Base-by-base conservation (phyloP, 352 stramenopile species). In the Pythium dissotocum region DNA sequence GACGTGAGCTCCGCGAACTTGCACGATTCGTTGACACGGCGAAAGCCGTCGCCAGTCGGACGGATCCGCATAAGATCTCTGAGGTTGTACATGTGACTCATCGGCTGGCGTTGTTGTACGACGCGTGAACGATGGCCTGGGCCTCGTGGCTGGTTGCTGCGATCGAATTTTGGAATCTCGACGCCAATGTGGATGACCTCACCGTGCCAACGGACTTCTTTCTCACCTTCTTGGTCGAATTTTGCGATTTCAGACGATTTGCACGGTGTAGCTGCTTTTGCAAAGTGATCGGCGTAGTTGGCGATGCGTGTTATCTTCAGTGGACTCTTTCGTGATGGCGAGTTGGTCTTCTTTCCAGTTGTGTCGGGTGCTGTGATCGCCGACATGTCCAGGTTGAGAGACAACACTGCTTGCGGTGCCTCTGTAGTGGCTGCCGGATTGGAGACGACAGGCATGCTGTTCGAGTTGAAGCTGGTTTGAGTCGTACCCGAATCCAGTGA, bases 21-120 rank as follows among this genome's bases (percentile, higher is more conserved):
- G 42, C 76, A 85, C 8, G 51, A 76, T 1, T 59, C 57, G 60
- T 90, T 90, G 30, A 90, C 77, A 28, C 67, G 62, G 14, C 82
- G 82, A 33, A 87, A 83, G 10, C 80, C 80, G 61, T 90, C 82
- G 13, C 68, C 69, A 48, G 75, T 62, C 14, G 82, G 65, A 21
- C 79, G 77, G 52, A 89, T 85, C 12, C 80, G 70, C 54, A 69
- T 55, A 12, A 90, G 59, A 38, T 84, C 63, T 33, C 75, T 70
- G 8, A 90, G 61, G 12, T 87, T 73, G 55, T 76, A 85, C 0
- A 78, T 63, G 56, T 80, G 74, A 21, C 62, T 70, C n/a, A 78
- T 33, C 36, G 65, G 68, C n/a, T 75, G 61, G 3, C 60, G 44
- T 1, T 67, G 30, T 24, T 2, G 28, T 10, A 38, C 24, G 8